Evolutionary conservation across 106 monocot species (phyloP).

Genomic region (Dendrobium officinale): DNA sequence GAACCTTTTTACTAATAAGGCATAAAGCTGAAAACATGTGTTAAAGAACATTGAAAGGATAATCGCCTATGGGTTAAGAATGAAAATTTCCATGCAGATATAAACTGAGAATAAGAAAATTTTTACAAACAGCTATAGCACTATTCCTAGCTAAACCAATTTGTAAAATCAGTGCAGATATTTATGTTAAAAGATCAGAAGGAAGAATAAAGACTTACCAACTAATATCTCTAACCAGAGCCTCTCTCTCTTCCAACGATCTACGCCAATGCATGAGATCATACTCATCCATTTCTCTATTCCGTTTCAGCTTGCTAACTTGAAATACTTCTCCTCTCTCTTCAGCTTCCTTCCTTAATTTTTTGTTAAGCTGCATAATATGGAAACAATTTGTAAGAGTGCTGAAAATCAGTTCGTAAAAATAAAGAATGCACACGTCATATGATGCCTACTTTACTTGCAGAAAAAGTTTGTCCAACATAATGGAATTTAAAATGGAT

Average conservation of each 20-base stretch:
- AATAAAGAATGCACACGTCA: background rate
- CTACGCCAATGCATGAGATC: slow-evolving; percentile 81
- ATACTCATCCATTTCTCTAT: slow-evolving; percentile 90
- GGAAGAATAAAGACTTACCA: slow-evolving; percentile 29
- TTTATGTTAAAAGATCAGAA: background rate
- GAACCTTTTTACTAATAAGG: background rate
- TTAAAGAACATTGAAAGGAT: background rate
- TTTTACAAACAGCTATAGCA: background rate
- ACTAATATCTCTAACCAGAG: slow-evolving; percentile 91
- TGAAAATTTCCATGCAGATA: background rate
- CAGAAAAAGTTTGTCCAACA: background rate
- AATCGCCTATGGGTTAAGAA: background rate
- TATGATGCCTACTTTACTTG: background rate
- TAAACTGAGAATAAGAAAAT: background rate
- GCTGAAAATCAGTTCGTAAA: background rate
- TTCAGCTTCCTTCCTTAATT: slow-evolving; percentile 68
- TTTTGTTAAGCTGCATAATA: slow-evolving; percentile 53
- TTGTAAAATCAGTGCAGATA: background rate
- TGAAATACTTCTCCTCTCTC: slow-evolving; percentile 70
- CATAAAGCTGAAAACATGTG: background rate
- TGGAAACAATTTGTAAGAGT: background rate
- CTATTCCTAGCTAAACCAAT: background rate
- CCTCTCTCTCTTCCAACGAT: slow-evolving; percentile 90
- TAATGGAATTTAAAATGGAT: too few relatives aligned
- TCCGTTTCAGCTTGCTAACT: slow-evolving; percentile 46